These are phyloP conservation scores for Cladosporium phlei DNA, from an alignment of 2,329 filamentous ascomycete genomes.

Conservation along the genomic window DNA sequence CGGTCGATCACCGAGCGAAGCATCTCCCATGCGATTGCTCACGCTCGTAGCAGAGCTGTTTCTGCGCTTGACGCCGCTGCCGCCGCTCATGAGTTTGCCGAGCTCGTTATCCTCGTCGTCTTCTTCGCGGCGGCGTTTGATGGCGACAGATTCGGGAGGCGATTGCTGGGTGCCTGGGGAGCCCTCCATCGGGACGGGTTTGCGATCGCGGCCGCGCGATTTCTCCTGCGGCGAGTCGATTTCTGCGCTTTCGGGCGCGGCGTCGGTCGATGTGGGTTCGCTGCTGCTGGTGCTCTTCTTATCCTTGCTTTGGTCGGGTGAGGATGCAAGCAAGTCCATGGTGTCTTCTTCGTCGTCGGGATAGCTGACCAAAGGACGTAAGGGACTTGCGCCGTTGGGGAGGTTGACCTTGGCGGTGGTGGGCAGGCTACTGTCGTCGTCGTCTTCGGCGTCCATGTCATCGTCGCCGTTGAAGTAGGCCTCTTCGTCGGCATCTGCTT, in stretches of 20 bases:
- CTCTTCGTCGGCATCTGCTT: slow-evolving; percentile 80
- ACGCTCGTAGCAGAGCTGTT: slow-evolving; percentile 32
- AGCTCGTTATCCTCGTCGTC: slow-evolving; percentile 91
- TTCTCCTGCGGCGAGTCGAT: slow-evolving; percentile 20
- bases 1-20: slow-evolving; percentile 20
- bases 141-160: slow-evolving; percentile 72
- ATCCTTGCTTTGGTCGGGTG: slow-evolving; percentile 36
- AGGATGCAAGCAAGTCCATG: slow-evolving; percentile 53
- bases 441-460: slow-evolving; percentile 68
- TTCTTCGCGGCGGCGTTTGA: slow-evolving; percentile 87
- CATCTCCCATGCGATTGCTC: slow-evolving; percentile 17
- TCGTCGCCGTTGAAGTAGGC: slow-evolving; percentile 92
- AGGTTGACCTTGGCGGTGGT: slow-evolving; percentile 32
- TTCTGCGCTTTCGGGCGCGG: neutral
- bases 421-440: slow-evolving; percentile 29
- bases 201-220: slow-evolving; percentile 19
- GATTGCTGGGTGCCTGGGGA: slow-evolving; percentile 30
- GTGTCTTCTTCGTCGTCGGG: slow-evolving; percentile 53
- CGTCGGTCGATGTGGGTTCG: slow-evolving; percentile 22
- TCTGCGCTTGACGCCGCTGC: slow-evolving; percentile 39
- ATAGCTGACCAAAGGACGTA: slow-evolving; percentile 83
- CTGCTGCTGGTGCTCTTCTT: slow-evolving; percentile 27
- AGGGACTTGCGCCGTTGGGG: slow-evolving; percentile 60
- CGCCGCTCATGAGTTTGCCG: slow-evolving; percentile 62
- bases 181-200: slow-evolving; percentile 29